Base-by-base conservation (phyloP, 1,139 yeast species). In the Geotrichum candidum region DNA sequence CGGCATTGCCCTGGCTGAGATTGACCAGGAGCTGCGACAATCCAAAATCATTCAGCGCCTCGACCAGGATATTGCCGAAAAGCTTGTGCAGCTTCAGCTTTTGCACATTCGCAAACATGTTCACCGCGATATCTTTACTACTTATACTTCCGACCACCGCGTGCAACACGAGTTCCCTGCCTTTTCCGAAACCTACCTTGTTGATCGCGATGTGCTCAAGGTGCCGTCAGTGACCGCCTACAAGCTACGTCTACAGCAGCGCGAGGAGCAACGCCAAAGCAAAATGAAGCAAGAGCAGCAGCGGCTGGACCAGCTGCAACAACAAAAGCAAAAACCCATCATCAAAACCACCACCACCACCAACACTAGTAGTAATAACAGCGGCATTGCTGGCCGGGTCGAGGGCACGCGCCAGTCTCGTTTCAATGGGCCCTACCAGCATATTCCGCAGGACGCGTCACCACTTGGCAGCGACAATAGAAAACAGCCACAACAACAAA, bases 101-200 rank as follows among this genome's bases (percentile, higher is more conserved):
- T 51, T 58, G 5, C 54, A 63, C 53, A 56, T 69, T 15, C 64
- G 72, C 18, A 68, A 69, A 63, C 68, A 66, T 59, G 67, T 72
- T 53, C 74, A 72, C 60, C 64, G 74, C 22, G 74, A 72, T 50
- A 68, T 72, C 31, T 72, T 72, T 65, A 71, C 74, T 1, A 67
- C 69, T 5, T 65, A 67, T 51, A 63, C 66, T 9, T 61, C 67
- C 3, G 64, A 67, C 54, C 66, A 65, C 53, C 52, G 61, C 33
- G 61, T 65, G 33, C 66, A 68, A 10, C 59, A 58, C 13, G 62
- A 61, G 31, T 57, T 65, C 25, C 62, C 66, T 1, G 54, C 59
- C 10, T 65, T 70, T 53, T 56, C 63, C 15, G 73, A 71, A 56
- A 65, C 65, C 6, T 70, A 71, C 55, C 60, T 70, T 33, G 59